These are phyloP conservation scores for Daldinia grandis DNA, from an alignment of 495 filamentous ascomycete species.

Conservation along the genomic window DNA sequence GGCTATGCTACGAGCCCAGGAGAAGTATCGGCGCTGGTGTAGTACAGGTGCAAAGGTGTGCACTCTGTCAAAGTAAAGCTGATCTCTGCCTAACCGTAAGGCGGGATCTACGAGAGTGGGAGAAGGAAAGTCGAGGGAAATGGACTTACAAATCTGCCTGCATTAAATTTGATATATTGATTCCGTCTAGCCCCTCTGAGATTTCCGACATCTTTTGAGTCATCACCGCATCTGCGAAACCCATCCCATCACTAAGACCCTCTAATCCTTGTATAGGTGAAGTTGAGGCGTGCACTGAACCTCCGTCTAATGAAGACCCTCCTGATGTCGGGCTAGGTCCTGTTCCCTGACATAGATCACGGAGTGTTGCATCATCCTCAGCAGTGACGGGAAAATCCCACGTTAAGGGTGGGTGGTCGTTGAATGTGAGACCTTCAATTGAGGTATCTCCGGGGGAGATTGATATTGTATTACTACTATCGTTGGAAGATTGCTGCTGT, in stretches of 20 bases:
- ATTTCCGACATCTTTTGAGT: slow-evolving; percentile 26
- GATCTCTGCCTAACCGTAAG: slow-evolving; percentile 53
- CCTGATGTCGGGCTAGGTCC: slow-evolving; percentile 23
- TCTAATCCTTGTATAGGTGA: slow-evolving; percentile 40
- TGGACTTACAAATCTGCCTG: slow-evolving; percentile 37
- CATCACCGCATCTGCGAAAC: slow-evolving; percentile 21
- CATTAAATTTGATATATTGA: slow-evolving; percentile 40
- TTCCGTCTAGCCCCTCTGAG: slow-evolving; percentile 30
- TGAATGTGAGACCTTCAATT: slow-evolving; percentile 29
- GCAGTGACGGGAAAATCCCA: slow-evolving; percentile 37
- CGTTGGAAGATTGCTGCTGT: slow-evolving; percentile 17
- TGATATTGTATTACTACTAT: slow-evolving; percentile 11
- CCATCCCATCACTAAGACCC: slow-evolving; percentile 24
- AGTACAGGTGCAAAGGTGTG: slow-evolving; percentile 63
- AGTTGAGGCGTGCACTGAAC: slow-evolving; percentile 34
- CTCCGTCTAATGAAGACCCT: slow-evolving; percentile 33
- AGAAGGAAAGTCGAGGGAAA: background rate
- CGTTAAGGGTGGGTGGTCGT: slow-evolving; percentile 22
- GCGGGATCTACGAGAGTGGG: background rate
- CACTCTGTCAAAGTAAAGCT: slow-evolving; percentile 67
- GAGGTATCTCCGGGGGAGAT: slow-evolving; percentile 22
- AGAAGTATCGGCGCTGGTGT: slow-evolving; percentile 50
- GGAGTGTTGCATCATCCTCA: slow-evolving; percentile 22
- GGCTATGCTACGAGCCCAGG: slow-evolving; percentile 35
- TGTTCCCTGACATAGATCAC: slow-evolving; percentile 27